A percentile compares a stretch with the other conserved stretches of the same genome.
phyloP scores from a whole-genome alignment of 495 filamentous ascomycete species.

The Cercophora samala region DNA sequence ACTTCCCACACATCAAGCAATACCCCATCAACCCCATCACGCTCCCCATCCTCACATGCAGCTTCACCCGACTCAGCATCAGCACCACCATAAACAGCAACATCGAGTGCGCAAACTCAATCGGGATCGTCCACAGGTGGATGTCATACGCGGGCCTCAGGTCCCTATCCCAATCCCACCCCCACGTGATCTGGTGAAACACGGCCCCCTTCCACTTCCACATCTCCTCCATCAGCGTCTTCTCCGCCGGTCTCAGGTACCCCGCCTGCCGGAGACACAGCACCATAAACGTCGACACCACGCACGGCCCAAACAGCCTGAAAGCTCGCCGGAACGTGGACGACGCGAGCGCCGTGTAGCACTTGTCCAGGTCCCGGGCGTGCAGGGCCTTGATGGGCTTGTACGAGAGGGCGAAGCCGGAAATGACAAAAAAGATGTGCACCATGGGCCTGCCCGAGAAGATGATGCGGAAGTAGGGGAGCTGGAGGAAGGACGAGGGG shows the following conservation, averaged over 20 bases:
- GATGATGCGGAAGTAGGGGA: conserved; percentile 61
- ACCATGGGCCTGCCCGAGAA: conserved; percentile 69
- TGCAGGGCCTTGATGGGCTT: conserved; percentile 61
- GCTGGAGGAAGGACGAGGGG: conserved; percentile 49
- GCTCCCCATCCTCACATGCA: conserved; percentile 45
- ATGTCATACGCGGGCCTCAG: conserved; percentile 57
- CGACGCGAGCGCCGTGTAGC: conserved; percentile 47
- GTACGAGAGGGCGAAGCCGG: conserved; percentile 64
- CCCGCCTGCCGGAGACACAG: conserved; percentile 53
- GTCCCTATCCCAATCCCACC: conserved; percentile 53
- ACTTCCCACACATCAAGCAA: conserved; percentile 56
- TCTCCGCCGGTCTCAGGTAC: conserved; percentile 34
- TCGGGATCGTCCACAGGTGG: conserved; percentile 65
- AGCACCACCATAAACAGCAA: conserved; percentile 58
- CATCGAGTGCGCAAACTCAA: conserved; percentile 62
- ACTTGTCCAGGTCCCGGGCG: conserved; percentile 40
- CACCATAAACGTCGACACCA: conserved; percentile 55
- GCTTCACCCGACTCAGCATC: conserved; percentile 49
- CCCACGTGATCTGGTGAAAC: conserved; percentile 47
- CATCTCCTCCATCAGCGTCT: conserved; percentile 43
- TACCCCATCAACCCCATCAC: conserved; percentile 50
- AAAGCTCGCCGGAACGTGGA: conserved; percentile 62
- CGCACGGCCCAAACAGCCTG: conserved; percentile 60
- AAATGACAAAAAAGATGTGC: conserved; percentile 71
- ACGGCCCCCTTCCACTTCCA: conserved; percentile 50